Base-by-base conservation (phyloP, 306 rosid species). In the Quercus cerris region DNA sequence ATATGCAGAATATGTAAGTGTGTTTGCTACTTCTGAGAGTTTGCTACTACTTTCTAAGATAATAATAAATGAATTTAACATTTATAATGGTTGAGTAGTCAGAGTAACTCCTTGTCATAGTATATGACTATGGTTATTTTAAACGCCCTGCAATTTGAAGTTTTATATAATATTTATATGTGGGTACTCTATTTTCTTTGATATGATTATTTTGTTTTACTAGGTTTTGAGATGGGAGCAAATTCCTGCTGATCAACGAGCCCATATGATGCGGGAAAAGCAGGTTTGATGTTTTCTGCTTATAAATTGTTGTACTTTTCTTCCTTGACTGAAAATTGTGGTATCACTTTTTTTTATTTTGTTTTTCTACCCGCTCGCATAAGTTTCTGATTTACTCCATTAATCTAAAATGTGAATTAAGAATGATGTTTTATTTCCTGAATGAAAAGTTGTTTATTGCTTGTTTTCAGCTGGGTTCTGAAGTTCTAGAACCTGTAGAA, bases 181-280 rank as follows among this genome's bases (percentile, higher is more conserved):
- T 75, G 64, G 63, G 51, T 71, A 44, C 56, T 12, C 13, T 28
- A 62, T 75, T 79, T 55, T 77, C n/a, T 71, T 61, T 52, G 72
- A 61, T 62, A 71, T 72, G 71, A 75, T 49, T 51, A 64, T n/a
- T 79, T 41, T 81, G 81, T 78, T 27, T 22, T 51, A 66, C 76
- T 59, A 94, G 98, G 89, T 88, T 82, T 85, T 91, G 83, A 92
- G 91, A 84, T 94, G 98, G 98, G 95, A 92, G 84, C 92, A 89
- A 75, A 92, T 94, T 80, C 98, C 98, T 38, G 93, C 97, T 56
- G 98, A 94, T 83, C 85, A 74, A 67, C 97, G 99, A 72, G 99
- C 97, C 79, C 90, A 87, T 84, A 84, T 94, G 79, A 87, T 75
- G 90, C 89, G 90, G 85, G 99, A 94, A 90, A 94, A 94, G 68